phyloP scores from a whole-genome alignment of 2,329 filamentous ascomycete genomes.

The Beauveria medogensis region DNA sequence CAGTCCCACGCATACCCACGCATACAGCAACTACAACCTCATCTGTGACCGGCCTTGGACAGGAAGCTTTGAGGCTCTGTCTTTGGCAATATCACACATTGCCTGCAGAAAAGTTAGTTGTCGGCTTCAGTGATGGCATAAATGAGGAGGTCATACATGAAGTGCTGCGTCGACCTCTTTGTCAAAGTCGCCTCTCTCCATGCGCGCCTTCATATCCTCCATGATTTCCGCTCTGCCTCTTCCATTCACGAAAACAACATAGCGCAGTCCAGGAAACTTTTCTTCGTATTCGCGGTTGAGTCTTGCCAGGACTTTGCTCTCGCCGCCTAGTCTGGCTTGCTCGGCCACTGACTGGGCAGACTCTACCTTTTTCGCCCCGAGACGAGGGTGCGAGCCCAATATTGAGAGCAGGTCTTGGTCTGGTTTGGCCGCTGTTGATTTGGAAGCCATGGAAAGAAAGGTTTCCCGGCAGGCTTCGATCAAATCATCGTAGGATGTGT shows the following conservation, averaged over 20 bases:
- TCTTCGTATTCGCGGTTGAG: constrained; percentile 75
- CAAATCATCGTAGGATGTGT: constrained; percentile 60
- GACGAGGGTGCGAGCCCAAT: constrained; percentile 71
- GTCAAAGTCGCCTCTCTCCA: constrained; percentile 56
- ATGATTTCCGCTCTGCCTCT: constrained; percentile 66
- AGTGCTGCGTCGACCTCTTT: constrained; percentile 67
- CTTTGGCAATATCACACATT: constrained; percentile 85
- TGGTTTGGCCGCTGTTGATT: constrained; percentile 38
- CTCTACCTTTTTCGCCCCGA: constrained; percentile 75
- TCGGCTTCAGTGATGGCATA: constrained; percentile 12
- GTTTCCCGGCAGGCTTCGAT: constrained; percentile 58
- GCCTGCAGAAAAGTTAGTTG: constrained; percentile 44
- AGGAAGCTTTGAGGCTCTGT: constrained; percentile 61
- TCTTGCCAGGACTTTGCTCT: constrained; percentile 50
- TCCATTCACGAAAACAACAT: constrained; percentile 89
- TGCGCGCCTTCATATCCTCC: constrained; percentile 70
- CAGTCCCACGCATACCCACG: too few species aligned
- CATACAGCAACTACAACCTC: background rate
- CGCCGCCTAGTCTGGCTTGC: constrained; percentile 65
- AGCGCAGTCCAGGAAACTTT: constrained; percentile 73
- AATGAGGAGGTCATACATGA: constrained; percentile 43
- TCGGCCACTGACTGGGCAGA: constrained; percentile 74
- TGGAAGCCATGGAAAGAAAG: constrained; percentile 51
- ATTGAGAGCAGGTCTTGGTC: constrained; percentile 56
- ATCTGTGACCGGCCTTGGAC: background rate